Base-by-base conservation (phyloP, 352 stramenopile species). In the Phytopythium aichiense region DNA sequence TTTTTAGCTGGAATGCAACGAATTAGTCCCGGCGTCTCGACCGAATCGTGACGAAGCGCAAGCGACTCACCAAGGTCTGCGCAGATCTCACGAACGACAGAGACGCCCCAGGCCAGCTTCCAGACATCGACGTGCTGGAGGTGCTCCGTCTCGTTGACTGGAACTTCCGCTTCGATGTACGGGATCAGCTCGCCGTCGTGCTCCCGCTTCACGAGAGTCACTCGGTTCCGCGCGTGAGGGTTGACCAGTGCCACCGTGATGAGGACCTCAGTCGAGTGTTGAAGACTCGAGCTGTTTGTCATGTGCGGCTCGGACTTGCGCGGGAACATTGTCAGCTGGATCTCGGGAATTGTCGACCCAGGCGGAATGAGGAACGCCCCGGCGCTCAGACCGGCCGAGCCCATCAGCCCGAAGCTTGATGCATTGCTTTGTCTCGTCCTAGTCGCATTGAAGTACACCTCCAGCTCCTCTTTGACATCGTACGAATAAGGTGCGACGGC, bases 261-360 rank as follows among this genome's bases (percentile, higher is more conserved):
- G 2, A 97, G 62, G 30, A 96, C 76, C 54, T 88, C 69, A 1
- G 61, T 61, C 13, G 63, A 69, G 56, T 87, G 72, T 28, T 85
- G 68, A 9, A 88, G 62, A 16, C 58, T 57, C 15, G 65, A 67
- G 28, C 60, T 88, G 23, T 81, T 88, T 5, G 69, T 75, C 25
- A 86, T 75, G 57, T 95, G 83, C 7, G 88, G 88, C 71, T 96
- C 88, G 0, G 73, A 89, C 38, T 92, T 83, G 11, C 73, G 76
- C 7, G 89, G 91, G 54, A 97, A 97, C 35, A 97, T 74, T 9
- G 91, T 97, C 23, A 97, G 68, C 67, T 97, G 88, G 55, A 97
- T 83, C 60, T 96, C 79, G n/a, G 89, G 86, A 4, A 74, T 31
- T 7, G 79, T 89, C 15, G 68, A 64, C n/a, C 82, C 86, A 0